Evolutionary conservation across 345 rosid species (phyloP), one percentile per base, ranked within the genome.

Genomic region (Lenwebbia sp.): DNA sequence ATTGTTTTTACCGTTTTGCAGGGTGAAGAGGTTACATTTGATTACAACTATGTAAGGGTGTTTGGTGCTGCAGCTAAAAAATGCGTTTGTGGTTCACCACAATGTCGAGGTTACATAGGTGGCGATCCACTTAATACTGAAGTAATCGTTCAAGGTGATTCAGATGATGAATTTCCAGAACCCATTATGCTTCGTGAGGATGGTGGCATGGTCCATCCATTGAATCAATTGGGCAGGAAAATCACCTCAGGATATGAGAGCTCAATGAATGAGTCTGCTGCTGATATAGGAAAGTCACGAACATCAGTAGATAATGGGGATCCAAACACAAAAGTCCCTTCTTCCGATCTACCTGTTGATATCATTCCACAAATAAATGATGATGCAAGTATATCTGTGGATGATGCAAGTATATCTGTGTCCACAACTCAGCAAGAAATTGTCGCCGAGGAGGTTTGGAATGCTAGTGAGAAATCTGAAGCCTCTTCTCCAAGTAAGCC

Each of bases 51-150:
- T 89, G 99, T 97, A 87, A 94, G 99, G 90, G 99, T 96, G 70
- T 92, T 94, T 91, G 99, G 99, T 84, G 99, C 99, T 87, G 99
- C 99, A 88, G 99, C 98, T 56, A 97, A 95, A 93, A 95, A 91
- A 92, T 97, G 99, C 86, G 92, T 94, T 85, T 97, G 99, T 89
- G 95, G 95, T 53, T 93, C 99, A 84, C 86, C 93, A 76, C 97
- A 92, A 41, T 97, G 99, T 90, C 93, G 93, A 86, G 99, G 99
- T 76, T 96, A 97, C 89, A 96, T 97, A 84, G 99, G 99, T 65
- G 98, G 99, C 86, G 99, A 97, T 94, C 96, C 94, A 56, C 90
- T 91, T 58, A 92, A 90, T 85, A 89, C 93, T 85, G 99, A 96
- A 89, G 92, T 93, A 86, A 89, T 94, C 88, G 94, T 94, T 91